A percentile compares a stretch with the other conserved stretches of the same genome.
Evolutionary conservation across 2,329 filamentous ascomycete species (phyloP).

Genomic region (Lecanicillium sp.): DNA sequence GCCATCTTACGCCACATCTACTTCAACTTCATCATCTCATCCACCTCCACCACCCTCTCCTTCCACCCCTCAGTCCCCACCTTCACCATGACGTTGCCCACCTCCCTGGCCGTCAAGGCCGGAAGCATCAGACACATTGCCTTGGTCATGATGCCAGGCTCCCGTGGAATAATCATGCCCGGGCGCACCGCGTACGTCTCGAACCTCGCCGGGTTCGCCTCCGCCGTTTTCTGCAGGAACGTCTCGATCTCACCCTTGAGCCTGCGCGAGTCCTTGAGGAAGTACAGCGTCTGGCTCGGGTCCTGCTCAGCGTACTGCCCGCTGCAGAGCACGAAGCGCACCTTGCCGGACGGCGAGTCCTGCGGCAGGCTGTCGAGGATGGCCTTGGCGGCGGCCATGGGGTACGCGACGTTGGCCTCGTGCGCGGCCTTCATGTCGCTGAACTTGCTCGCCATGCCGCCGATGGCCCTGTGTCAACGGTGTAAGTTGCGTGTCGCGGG

Average conservation of each 20-base stretch:
- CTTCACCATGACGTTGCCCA: conserved; percentile 31
- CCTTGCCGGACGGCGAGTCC: conserved; percentile 26
- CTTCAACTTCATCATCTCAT: conserved; percentile 16
- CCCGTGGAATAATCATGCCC: conserved; percentile 23
- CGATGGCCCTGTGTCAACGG: conserved; percentile 30
- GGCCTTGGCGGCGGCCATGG: conserved; percentile 53
- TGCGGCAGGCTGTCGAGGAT: conserved; percentile 35
- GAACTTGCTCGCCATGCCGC: conserved; percentile 39
- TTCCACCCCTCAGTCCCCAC: conserved; percentile 32
- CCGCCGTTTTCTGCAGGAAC: conserved; percentile 32
- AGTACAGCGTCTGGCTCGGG: conserved; percentile 28
- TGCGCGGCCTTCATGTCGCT: conserved; percentile 38
- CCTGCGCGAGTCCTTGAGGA: conserved; percentile 31
- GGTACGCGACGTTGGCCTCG: conserved; percentile 54
- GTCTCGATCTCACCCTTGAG: conserved; percentile 36
- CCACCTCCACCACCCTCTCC: conserved; percentile 30
- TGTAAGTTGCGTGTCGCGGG: neutral
- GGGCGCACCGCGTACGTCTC: conserved; percentile 33
- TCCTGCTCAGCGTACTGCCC: conserved; percentile 29
- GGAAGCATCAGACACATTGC: conserved; percentile 24
- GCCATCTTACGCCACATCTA: no score
- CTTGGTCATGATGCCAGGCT: conserved; percentile 22
- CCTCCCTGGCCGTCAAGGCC: conserved; percentile 29
- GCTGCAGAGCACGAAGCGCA: conserved; percentile 40
- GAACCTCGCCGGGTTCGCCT: conserved; percentile 27